phyloP scores from a whole-genome alignment of 106 monocot genomes.

The Cymbidium sinense region DNA sequence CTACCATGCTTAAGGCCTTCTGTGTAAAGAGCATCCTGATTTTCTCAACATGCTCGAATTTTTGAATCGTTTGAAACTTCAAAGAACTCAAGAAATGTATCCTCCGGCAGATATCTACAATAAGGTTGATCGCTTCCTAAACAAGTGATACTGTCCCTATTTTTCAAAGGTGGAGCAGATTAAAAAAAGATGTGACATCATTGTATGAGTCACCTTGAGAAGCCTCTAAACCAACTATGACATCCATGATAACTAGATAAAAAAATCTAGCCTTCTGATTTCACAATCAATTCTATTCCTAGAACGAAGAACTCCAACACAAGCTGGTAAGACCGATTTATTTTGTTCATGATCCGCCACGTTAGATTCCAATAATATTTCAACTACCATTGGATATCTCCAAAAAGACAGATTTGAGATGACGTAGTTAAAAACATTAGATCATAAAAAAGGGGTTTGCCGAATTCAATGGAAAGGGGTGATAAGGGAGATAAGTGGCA shows the following conservation, averaged over 20 bases:
- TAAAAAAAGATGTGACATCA: constrained; percentile 55
- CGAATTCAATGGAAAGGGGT: too few relatives aligned
- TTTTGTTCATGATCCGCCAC: too few relatives aligned
- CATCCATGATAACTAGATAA: too few relatives aligned
- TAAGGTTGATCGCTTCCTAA: constrained; percentile 92
- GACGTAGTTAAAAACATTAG: too few relatives aligned
- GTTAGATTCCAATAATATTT: too few relatives aligned
- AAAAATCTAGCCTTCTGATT: not conserved
- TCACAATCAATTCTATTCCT: not conserved
- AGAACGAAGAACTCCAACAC: not conserved
- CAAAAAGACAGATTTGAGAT: too few relatives aligned
- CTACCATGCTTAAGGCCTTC: too few relatives aligned
- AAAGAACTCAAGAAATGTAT: constrained; percentile 87
- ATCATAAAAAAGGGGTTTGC: too few relatives aligned
- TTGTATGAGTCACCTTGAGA: not conserved
- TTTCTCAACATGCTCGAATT: too few relatives aligned
- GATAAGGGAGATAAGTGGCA: too few relatives aligned
- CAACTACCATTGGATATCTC: too few relatives aligned
- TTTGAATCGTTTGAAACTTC: constrained; percentile 43
- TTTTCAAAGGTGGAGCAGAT: constrained; percentile 56
- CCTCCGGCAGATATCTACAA: constrained; percentile 68
- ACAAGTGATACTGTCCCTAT: constrained; percentile 23
- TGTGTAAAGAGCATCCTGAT: too few relatives aligned
- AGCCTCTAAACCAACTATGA: not conserved
- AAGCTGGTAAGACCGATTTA: not conserved